These are phyloP conservation scores for Friedmanniomyces endolithicus DNA, from an alignment of 495 filamentous ascomycete species.

Conservation along the genomic window DNA sequence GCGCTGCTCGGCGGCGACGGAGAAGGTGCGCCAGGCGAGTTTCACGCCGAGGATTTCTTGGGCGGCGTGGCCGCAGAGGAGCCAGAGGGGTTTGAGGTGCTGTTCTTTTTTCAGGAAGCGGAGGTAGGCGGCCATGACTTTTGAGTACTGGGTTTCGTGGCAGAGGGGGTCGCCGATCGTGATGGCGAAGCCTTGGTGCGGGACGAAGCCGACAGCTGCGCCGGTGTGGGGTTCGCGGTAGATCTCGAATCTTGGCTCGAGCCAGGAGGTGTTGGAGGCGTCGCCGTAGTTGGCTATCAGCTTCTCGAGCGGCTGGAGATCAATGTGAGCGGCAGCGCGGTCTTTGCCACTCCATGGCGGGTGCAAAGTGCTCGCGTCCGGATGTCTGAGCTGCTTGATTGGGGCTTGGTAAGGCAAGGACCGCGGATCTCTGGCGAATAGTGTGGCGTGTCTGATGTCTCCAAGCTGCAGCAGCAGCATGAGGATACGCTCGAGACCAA, in stretches of 20 bases:
- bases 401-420: slow-evolving; percentile 51
- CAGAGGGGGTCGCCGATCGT: slow-evolving; percentile 75
- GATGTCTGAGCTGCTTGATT: slow-evolving; percentile 51
- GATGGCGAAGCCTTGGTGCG: slow-evolving; percentile 57
- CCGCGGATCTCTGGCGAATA: slow-evolving; percentile 77
- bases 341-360: slow-evolving; percentile 44
- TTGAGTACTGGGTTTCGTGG: slow-evolving; percentile 54
- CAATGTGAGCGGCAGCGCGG: slow-evolving; percentile 34
- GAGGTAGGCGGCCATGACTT: slow-evolving; percentile 59
- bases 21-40: slow-evolving; percentile 71
- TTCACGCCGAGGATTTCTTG: slow-evolving; percentile 63
- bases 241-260: slow-evolving; percentile 68
- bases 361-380: slow-evolving; percentile 63
- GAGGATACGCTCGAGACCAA: slow-evolving; percentile 75
- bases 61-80: slow-evolving; percentile 54
- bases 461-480: slow-evolving; percentile 75
- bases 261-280: slow-evolving; percentile 76
- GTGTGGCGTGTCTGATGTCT: slow-evolving; percentile 75
- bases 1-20: slow-evolving; percentile 73
- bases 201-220: slow-evolving; percentile 66
- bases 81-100: slow-evolving; percentile 69
- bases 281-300: slow-evolving; percentile 84
- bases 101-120: slow-evolving; percentile 55
- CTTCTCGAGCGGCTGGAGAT: slow-evolving; percentile 61
- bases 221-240: slow-evolving; percentile 68